Base-by-base conservation (phyloP, 441 rosid species). In the Arabidopsis lyrata region DNA sequence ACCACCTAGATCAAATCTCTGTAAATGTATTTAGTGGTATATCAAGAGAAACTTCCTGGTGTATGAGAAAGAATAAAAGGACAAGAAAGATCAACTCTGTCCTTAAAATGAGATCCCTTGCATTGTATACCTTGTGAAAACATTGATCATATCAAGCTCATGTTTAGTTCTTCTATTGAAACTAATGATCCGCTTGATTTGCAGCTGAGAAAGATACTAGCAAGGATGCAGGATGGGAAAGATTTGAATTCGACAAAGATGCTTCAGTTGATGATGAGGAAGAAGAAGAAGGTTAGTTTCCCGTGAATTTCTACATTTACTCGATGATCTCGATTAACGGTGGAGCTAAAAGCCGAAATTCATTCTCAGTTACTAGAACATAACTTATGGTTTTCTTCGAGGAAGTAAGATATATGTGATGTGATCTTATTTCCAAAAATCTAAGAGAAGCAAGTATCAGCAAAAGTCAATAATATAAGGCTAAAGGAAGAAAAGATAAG, bases 261-360 rank as follows among this genome's bases (percentile, higher is more conserved):
- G 97, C 99, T 52, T 92, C 94, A 13, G 87, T 94, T 68, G 94
- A 94, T 69, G 96, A 94, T 53, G 97, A 90, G 72, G 97, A 92
- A 73, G 83, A 86, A 48, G 95, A 86, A 91, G 97, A 97, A 88
- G 71, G 76, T 77, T 35, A 66, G 41, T 44, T 53, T 16, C 61
- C 31, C 2, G 16, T 62, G 12, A 31, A 16, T 4, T 42, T 50
- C 27, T 68, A 12, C 49, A 27, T 65, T 3, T 55, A 42, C 20
- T 68, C 45, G 16, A 29, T 54, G 31, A 63, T 34, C 20, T 68
- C 45, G 16, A 29, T 54, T 29, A 63, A 54, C 7, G 29, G 47
- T 36, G 39, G 49, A 63, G 65, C 24, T 48, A 55, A 55, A 24
- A 32, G 18, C n/a, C 9, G 5, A 35, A 9, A 18, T 11, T 9